Evolutionary conservation across 768 basidiomycete species (phyloP), one percentile per base, ranked within the genome.

Genomic region (Boletus fagicola): DNA sequence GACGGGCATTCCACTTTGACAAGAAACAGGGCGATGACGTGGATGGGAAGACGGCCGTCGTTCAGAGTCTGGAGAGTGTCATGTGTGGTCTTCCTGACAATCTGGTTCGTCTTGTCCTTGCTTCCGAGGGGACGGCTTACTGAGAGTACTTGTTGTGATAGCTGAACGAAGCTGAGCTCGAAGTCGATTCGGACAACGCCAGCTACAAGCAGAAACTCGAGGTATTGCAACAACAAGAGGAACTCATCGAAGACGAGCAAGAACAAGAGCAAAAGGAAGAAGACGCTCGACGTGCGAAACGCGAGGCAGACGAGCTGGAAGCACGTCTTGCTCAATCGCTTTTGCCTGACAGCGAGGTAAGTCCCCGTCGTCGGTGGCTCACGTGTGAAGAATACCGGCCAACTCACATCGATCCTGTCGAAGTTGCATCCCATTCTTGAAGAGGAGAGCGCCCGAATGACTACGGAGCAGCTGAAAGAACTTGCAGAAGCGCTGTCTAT

Each of bases 121-220:
- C 11, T 15, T 33, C n/a, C 4, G 0, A n/a, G 24, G 12, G 30
- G 3, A 1, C 16, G 18, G 10, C 33, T 43, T 18, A 15, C 31
- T 30, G 16, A 57, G 0, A 8, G 13, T 8, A 28, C 11, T 16
- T 12, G 26, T 10, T 24, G n/a, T 38, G 54, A 28, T 62, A 98
- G 95, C 82, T 98, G 45, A 98, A 91, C 72, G 97, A 98, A 78
- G 93, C 97, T 10, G 97, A 98, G 71, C 82, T 98, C 49, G 92
- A 95, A 73, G 96, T 98, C 24, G 92, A 94, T 63, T 91, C 88
- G 24, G 95, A 96, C 40, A 88, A 88, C 50, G 93, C 94, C 22
- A 92, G 87, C 66, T 98, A 97, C 82, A 96, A 97, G 78, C 92
- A 98, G 79, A 97, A 96, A 75, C 83, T 99, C 54, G 97, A 98